These are phyloP conservation scores for Sextonia rubra DNA, from an alignment of 164 flowering plant genomes.

Conservation along the genomic window DNA sequence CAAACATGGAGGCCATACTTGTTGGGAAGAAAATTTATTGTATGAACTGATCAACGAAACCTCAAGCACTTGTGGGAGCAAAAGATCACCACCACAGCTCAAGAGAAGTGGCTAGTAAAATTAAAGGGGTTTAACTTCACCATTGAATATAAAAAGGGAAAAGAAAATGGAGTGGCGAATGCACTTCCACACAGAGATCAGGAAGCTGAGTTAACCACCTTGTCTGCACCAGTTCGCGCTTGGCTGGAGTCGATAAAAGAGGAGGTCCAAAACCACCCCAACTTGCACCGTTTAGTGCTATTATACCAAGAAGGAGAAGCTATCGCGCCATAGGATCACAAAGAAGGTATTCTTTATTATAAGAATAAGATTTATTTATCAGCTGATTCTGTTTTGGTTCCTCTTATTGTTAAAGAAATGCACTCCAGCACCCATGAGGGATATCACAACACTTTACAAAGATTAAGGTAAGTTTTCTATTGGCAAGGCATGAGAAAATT, in stretches of 20 bases:
- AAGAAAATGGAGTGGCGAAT: not conserved
- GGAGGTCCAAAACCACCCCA: not conserved
- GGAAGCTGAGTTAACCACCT: not conserved
- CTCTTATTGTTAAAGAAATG: not conserved
- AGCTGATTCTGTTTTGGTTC: not conserved
- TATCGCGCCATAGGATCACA: constrained; percentile 2
- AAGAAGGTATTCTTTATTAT: not conserved
- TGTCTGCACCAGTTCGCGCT: not conserved
- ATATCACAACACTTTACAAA: constrained; percentile 2
- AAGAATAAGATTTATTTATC: not conserved
- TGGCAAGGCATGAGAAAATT: not conserved
- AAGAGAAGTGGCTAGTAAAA: not conserved
- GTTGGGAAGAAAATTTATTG: not conserved
- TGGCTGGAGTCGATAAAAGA: not conserved
- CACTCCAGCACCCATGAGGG: constrained; percentile 9
- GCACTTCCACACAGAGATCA: not conserved
- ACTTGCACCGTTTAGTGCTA: not conserved
- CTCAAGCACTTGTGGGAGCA: not conserved
- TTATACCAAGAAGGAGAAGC: not conserved
- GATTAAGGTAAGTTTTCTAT: not conserved
- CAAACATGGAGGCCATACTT: not conserved
- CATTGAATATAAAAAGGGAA: not conserved
- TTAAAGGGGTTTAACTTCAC: not conserved
- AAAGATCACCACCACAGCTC: not conserved
- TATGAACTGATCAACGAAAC: not conserved